phyloP scores from a whole-genome alignment of 768 basidiomycete species.

The Hebeloma cylindrosporum region DNA sequence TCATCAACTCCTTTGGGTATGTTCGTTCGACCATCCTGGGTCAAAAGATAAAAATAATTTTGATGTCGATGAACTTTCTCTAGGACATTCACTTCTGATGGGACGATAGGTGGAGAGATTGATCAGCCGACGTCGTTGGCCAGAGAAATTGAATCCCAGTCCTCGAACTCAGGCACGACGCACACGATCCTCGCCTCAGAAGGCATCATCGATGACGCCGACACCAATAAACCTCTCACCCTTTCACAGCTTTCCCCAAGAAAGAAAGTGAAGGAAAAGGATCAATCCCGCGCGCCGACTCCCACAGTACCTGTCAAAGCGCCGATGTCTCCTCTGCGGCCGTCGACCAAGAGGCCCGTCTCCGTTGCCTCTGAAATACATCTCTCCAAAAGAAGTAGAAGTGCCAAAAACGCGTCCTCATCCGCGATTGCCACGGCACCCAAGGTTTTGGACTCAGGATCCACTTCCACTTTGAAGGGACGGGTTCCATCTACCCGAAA shows the following conservation, averaged over 20 bases:
- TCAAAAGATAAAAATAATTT: background rate
- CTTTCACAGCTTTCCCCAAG: conserved; percentile 25
- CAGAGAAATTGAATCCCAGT: no score
- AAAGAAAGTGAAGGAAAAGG: conserved; percentile 19
- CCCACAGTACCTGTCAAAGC: conserved; percentile 20
- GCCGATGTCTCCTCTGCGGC: conserved; percentile 40
- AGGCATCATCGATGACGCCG: conserved; percentile 10
- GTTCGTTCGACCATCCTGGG: conserved; percentile 23
- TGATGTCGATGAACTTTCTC: conserved; percentile 16
- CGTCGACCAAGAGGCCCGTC: conserved; percentile 48
- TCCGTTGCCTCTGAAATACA: conserved; percentile 15
- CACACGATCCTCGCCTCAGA: conserved; percentile 3
- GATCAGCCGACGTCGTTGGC: no score
- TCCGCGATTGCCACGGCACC: background rate
- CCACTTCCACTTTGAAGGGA: conserved; percentile 3
- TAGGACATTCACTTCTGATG: conserved; percentile 2
- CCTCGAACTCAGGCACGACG: conserved; percentile 10
- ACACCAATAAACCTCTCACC: conserved; percentile 17
- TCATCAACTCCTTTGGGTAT: conserved; percentile 45
- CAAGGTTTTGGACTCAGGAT: background rate
- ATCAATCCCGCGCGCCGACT: conserved; percentile 1
- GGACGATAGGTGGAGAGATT: no score
- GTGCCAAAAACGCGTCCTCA: conserved; percentile 11
- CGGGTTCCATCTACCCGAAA: conserved; percentile 2
- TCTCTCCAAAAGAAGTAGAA: conserved; percentile 17